Evolutionary conservation across 306 rosid species (phyloP), one percentile per base, ranked within the genome.

Genomic region (Leucaena leucocephala): DNA sequence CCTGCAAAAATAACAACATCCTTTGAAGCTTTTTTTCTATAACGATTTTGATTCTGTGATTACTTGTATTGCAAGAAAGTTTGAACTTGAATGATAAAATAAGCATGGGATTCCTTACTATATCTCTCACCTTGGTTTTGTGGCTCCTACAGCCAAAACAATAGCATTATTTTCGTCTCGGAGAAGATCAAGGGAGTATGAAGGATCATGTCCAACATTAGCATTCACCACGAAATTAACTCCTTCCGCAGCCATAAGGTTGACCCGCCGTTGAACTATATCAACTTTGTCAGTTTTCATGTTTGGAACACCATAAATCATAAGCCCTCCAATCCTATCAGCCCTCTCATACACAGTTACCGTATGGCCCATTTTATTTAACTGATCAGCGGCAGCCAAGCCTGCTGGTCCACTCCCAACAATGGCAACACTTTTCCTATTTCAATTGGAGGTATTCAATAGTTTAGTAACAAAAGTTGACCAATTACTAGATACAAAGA

Each of bases 221-320:
- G 99, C 96, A 79, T 89, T 95, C 68, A 95, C 98, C 70, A 90
- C 88, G 71, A 95, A 94, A 43, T 82, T 82, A 19, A 95, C 80
- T 81, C 99, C 98, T 76, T 95, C 99, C 78, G 82, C 87, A 0
- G 94, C 86, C 99, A 95, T 91, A 40, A 95, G 96, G 83, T 95
- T 84, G 71, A 95, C 99, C 68, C 99, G 86, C 48, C 97, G 87
- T 83, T 90, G 98, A 80, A 95, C 98, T 69, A 93, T 59, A 76
- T 93, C 96, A 85, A 78, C 71, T 58, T 78, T 78, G 63, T 78
- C 76, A 80, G 99, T 65, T 83, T 95, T 95, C 99, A 93, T 95
- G 88, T 95, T 93, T 74, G 99, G 99, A 82, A 95, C 99, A 55
- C 98, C 98, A 80, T 95, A 95, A 94, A 95, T 95, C 99, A 95